phyloP scores from a whole-genome alignment of 352 stramenopile species.

The Phytophthora podocarpi region DNA sequence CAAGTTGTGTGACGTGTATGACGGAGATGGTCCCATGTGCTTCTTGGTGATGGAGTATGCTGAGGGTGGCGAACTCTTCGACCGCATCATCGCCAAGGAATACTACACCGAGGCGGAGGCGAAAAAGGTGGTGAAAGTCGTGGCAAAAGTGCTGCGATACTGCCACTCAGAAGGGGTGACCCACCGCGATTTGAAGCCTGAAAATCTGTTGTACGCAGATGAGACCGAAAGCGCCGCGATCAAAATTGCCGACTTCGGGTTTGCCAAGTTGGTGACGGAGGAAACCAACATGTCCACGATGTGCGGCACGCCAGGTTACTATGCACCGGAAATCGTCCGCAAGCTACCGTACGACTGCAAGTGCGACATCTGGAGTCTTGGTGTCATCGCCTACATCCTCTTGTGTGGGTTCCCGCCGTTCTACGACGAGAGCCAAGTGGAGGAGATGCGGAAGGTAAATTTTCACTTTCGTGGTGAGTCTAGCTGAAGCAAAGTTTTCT shows the following conservation, averaged over 20 bases:
- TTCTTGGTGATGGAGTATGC: slow-evolving; percentile 92
- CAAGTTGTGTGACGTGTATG: slow-evolving; percentile 84
- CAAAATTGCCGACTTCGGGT: slow-evolving; percentile 94
- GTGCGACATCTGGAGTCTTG: slow-evolving; percentile 96
- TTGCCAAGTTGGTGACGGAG: slow-evolving; percentile 81
- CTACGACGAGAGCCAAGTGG: slow-evolving; percentile 92
- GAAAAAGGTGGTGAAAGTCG: slow-evolving; percentile 81
- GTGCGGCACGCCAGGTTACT: slow-evolving; percentile 95
- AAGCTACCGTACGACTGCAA: slow-evolving; percentile 95
- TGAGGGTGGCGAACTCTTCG: slow-evolving; percentile 92
- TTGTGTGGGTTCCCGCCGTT: slow-evolving; percentile 97
- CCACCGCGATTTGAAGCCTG: slow-evolving; percentile 97
- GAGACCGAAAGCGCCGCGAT: slow-evolving; percentile 88
- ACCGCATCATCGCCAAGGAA: slow-evolving; percentile 92
- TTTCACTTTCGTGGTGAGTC: background rate
- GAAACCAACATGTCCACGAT: slow-evolving; percentile 89
- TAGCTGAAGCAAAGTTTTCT: no score
- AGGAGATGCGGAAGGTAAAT: slow-evolving; percentile 79
- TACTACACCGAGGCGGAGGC: slow-evolving; percentile 92
- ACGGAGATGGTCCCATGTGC: slow-evolving; percentile 72
- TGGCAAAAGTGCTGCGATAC: slow-evolving; percentile 87
- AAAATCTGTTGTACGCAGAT: slow-evolving; percentile 94
- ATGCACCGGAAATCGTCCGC: slow-evolving; percentile 96
- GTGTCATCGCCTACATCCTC: slow-evolving; percentile 93
- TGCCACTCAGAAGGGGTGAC: slow-evolving; percentile 90